Evolutionary conservation across 2,329 filamentous ascomycete species (phyloP).

Genomic region (Clarireedia hainanense): DNA sequence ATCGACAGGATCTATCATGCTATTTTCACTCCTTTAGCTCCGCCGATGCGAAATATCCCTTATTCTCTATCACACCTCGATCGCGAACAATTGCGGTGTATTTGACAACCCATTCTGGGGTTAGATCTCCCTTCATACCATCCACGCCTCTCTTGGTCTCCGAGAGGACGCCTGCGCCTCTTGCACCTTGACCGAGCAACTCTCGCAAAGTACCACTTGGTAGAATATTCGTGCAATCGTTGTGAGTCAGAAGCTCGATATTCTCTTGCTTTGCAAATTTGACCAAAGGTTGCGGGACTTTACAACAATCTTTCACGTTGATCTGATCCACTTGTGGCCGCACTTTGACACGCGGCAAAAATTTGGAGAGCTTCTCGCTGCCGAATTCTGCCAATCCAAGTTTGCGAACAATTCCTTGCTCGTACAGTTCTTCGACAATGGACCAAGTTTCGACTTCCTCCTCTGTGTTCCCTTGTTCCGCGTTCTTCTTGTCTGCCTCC

Average conservation of each 20-base stretch:
- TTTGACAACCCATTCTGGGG: constrained; percentile 91
- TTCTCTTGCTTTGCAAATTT: constrained; percentile 73
- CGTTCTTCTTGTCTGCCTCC: constrained; percentile 56
- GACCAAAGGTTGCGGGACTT: constrained; percentile 81
- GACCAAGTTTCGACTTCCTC: constrained; percentile 63
- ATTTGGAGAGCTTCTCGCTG: constrained; percentile 32
- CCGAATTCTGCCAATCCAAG: constrained; percentile 91
- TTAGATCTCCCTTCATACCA: constrained; percentile 68
- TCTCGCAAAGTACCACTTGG: constrained; percentile 79
- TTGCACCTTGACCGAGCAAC: constrained; percentile 63
- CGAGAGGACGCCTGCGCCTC: constrained; percentile 70
- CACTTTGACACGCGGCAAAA: constrained; percentile 36
- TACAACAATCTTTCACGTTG: constrained; percentile 92
- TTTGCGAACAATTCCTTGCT: constrained; percentile 61
- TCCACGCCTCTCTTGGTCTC: constrained; percentile 34
- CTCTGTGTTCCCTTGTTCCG: constrained; percentile 54
- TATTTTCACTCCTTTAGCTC: constrained; percentile 45
- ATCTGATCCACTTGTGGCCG: constrained; percentile 87
- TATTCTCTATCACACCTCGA: constrained; percentile 93
- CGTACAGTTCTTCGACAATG: constrained; percentile 65
- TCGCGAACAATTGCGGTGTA: constrained; percentile 95
- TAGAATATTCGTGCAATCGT: constrained; percentile 87
- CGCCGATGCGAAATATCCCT: constrained; percentile 90
- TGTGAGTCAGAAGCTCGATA: constrained; percentile 87
- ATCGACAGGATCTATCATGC: neutral